Percentiles rank a stretch among this genome's conserved stretches.
Conservation (phyloP, 2,329 filamentous ascomycete species). For the Ceratocystis destructans region DNA sequence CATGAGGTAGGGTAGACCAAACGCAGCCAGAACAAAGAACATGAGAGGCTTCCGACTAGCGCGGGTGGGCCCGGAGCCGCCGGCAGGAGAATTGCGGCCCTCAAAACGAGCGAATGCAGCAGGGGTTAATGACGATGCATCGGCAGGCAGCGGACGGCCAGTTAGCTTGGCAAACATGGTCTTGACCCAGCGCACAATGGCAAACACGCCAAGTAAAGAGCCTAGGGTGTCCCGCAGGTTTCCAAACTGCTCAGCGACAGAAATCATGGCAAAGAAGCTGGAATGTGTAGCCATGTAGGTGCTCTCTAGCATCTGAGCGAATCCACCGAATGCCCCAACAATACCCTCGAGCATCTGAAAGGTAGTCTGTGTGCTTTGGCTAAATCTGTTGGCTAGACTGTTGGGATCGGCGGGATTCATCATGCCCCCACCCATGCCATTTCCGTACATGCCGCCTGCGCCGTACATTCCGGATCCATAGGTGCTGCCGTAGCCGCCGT, state of each 20-base stretch:
- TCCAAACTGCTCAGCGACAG: constrained; percentile 92
- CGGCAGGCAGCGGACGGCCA: constrained; percentile 76
- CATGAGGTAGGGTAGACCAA: constrained; percentile 94
- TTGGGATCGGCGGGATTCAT: constrained; percentile 68
- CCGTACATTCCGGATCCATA: constrained; percentile 34
- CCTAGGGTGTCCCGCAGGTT: constrained; percentile 87
- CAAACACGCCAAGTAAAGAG: constrained; percentile 89
- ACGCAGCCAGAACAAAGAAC: constrained; percentile 88
- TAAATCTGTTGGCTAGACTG: constrained; percentile 89
- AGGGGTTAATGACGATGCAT: constrained; percentile 75
- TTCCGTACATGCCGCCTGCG: constrained; percentile 33
- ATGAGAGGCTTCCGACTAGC: constrained; percentile 91
- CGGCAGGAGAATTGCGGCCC: constrained; percentile 42
- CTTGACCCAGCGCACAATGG: constrained; percentile 84
- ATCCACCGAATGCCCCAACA: constrained; percentile 90
- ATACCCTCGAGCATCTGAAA: constrained; percentile 98
- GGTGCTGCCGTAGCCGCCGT: constrained; percentile 24
- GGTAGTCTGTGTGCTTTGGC: constrained; percentile 85
- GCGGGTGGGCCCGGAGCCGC: constrained; percentile 52
- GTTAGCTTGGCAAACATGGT: constrained; percentile 86
- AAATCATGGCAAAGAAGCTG: constrained; percentile 97
- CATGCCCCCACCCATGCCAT: constrained; percentile 30
- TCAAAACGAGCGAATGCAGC: constrained; percentile 84
- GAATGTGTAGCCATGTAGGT: constrained; percentile 99
- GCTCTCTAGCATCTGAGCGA: constrained; percentile 98